phyloP scores from a whole-genome alignment of 2,329 filamentous ascomycete species.

The Periglandula ipomoeae region DNA sequence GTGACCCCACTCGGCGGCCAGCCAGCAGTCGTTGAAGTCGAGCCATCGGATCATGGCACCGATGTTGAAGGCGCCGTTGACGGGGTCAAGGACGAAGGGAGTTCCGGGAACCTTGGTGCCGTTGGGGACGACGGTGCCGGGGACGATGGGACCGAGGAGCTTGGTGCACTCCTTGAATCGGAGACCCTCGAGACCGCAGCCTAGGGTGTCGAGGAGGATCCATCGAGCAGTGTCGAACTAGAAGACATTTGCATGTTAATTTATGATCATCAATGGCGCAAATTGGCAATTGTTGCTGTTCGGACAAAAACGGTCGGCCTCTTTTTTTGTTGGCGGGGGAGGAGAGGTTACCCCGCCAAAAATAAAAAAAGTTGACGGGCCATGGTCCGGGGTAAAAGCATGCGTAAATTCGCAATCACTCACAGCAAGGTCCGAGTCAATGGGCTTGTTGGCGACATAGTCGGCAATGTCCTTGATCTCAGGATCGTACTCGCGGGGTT shows the following conservation, averaged over 20 bases:
- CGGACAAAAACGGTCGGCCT: background rate
- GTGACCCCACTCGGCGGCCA: conserved; percentile 97
- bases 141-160: conserved; percentile 83
- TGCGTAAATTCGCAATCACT: too few species aligned
- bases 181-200: conserved; percentile 91
- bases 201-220: conserved; percentile 93
- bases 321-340: background rate
- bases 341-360: background rate
- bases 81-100: conserved; percentile 85
- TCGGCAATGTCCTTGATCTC: conserved; percentile 92
- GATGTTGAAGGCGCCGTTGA: conserved; percentile 97
- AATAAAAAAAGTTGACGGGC: background rate
- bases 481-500: conserved; percentile 64
- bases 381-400: too few species aligned
- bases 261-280: too few species aligned
- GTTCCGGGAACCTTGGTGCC: conserved; percentile 88
- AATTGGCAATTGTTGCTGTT: too few species aligned
- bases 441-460: conserved; percentile 87
- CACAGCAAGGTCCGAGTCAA: conserved; percentile 89
- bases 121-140: conserved; percentile 84
- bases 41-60: conserved; percentile 98
- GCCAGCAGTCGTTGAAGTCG: conserved; percentile 99
- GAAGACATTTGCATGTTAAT: too few species aligned
- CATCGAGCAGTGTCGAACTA: conserved; percentile 93
- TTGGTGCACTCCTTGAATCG: conserved; percentile 95